Evolutionary conservation across 164 flowering plant species (phyloP).

Genomic region (Vitis labrusca): DNA sequence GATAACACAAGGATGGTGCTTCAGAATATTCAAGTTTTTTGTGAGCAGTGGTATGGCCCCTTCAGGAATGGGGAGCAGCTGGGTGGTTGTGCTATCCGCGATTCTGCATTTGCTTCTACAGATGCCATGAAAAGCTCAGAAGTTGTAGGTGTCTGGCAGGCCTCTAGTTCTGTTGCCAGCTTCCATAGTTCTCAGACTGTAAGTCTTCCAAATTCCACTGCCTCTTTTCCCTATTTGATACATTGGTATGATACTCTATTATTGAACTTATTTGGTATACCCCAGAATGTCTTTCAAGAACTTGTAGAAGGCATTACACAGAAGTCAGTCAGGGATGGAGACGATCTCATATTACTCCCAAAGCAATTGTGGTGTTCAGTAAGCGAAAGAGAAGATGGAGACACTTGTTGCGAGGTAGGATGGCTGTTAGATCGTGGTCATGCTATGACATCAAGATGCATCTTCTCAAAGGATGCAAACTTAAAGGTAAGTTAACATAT

Average conservation of each 20-base stretch:
- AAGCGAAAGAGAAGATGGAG: conserved; percentile 42
- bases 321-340: conserved; percentile 45
- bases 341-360: conserved; percentile 59
- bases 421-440: conserved; percentile 64
- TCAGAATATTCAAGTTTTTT: conserved; percentile 52
- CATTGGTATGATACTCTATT: neutral
- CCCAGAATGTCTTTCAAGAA: conserved; percentile 47
- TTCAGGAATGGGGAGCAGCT: conserved; percentile 89
- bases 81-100: conserved; percentile 90
- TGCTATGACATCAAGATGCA: conserved; percentile 72
- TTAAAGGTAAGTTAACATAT: conserved; percentile 52
- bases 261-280: neutral
- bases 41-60: conserved; percentile 97
- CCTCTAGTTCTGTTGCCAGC: conserved; percentile 36
- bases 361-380: conserved; percentile 84
- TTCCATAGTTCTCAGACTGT: conserved; percentile 45
- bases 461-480: conserved; percentile 46
- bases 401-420: conserved; percentile 61
- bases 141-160: conserved; percentile 69
- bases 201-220: conserved; percentile 24
- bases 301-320: conserved; percentile 32
- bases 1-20: conserved; percentile 31
- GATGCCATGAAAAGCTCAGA: conserved; percentile 48
- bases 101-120: conserved; percentile 84
- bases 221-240: conserved; percentile 6